Percentiles rank a stretch among this genome's conserved stretches.
phyloP scores from a whole-genome alignment of 805 yeast genomes.

The Kregervanrija pseudodelftensis region DNA sequence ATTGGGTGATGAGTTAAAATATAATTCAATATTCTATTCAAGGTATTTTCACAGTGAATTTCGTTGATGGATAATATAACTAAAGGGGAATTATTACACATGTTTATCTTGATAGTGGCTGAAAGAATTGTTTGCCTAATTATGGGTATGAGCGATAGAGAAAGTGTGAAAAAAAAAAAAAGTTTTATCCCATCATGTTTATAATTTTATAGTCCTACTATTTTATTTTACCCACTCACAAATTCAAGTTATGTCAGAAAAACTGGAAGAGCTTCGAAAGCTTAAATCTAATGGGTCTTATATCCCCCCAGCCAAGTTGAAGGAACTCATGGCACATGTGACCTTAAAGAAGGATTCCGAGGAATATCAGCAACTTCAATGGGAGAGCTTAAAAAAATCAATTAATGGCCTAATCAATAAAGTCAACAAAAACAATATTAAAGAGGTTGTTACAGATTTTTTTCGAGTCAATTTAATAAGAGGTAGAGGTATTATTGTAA shows the following conservation, averaged over 20 bases:
- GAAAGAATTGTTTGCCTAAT: too few species aligned
- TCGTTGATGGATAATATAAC: too few species aligned
- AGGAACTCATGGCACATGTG: conserved; percentile 30
- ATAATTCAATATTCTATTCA: too few species aligned
- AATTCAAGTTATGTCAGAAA: conserved; percentile 13
- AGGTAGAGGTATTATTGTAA: conserved; percentile 56
- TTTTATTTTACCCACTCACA: not conserved
- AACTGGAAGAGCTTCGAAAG: conserved; percentile 29
- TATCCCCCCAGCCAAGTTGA: conserved; percentile 48
- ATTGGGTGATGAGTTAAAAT: too few species aligned
- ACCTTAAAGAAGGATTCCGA: conserved; percentile 16
- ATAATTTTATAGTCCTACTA: too few species aligned
- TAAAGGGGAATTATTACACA: too few species aligned
- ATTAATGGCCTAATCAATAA: conserved; percentile 44
- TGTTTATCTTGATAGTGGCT: too few species aligned
- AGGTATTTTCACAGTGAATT: too few species aligned
- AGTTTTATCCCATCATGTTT: too few species aligned
- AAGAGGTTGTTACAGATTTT: conserved; percentile 39
- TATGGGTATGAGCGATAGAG: too few species aligned
- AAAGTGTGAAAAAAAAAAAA: too few species aligned
- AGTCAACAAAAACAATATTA: conserved; percentile 40
- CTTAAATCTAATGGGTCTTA: conserved; percentile 40
- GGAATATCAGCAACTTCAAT: conserved; percentile 44
- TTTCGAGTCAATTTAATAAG: conserved; percentile 52
- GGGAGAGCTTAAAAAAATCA: conserved; percentile 45